phyloP scores from a whole-genome alignment of 805 yeast species.

The Kodamaea restingae region DNA sequence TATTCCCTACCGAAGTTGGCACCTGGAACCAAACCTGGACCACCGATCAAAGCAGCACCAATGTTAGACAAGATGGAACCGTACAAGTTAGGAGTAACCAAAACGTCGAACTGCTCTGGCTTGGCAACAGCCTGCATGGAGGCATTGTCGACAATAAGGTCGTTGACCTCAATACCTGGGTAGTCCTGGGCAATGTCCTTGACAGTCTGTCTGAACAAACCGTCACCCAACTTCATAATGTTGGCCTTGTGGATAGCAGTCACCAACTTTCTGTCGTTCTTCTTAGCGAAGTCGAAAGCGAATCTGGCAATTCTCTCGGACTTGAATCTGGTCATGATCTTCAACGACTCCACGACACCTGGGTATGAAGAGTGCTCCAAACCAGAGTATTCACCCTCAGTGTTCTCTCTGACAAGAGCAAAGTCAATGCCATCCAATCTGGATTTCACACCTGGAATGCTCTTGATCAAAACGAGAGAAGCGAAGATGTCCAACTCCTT shows the following conservation, averaged over 20 bases:
- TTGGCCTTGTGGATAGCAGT: constrained; percentile 99
- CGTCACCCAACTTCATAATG: constrained; percentile 98
- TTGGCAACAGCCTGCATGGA: constrained; percentile 98
- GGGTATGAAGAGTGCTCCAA: constrained; percentile 96
- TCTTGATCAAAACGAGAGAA: constrained; percentile 88
- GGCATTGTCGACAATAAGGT: constrained; percentile 97
- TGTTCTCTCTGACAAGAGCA: constrained; percentile 95
- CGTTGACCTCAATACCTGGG: constrained; percentile 78
- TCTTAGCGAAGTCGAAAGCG: constrained; percentile 92
- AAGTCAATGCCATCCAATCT: constrained; percentile 86
- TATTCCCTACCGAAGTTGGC: constrained; percentile 96
- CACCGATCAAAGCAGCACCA: constrained; percentile 96
- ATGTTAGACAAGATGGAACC: constrained; percentile 97
- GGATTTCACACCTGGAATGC: constrained; percentile 89
- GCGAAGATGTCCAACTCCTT: constrained; percentile 96
- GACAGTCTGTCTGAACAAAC: constrained; percentile 92
- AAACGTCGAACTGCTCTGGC: constrained; percentile 97
- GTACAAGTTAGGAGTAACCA: constrained; percentile 96
- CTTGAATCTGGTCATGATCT: constrained; percentile 90
- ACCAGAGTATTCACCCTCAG: constrained; percentile 98
- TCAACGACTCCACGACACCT: constrained; percentile 95
- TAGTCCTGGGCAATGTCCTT: constrained; percentile 80
- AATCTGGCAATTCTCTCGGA: constrained; percentile 97
- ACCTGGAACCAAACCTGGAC: constrained; percentile 98
- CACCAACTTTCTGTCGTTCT: constrained; percentile 86